Conservation (phyloP, 2,329 filamentous ascomycete genomes). For the Aspergillus ustus region DNA sequence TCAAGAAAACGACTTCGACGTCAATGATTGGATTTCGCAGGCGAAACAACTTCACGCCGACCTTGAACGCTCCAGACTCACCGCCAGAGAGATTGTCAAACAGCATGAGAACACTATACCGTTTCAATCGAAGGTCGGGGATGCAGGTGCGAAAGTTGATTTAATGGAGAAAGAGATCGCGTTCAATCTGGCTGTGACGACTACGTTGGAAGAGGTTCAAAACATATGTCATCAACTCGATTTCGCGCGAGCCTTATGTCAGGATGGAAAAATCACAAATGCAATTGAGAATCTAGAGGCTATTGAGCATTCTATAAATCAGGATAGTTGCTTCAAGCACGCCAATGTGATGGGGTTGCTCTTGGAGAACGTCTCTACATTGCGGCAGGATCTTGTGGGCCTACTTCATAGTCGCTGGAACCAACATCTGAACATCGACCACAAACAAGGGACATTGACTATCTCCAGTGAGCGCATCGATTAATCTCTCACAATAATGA, state of each 20-base stretch:
- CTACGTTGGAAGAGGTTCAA: slow-evolving; percentile 56
- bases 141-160: slow-evolving; percentile 59
- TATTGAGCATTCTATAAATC: slow-evolving; percentile 38
- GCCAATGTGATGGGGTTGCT: slow-evolving; percentile 60
- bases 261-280: slow-evolving; percentile 49
- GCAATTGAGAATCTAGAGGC: slow-evolving; percentile 56
- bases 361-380: slow-evolving; percentile 65
- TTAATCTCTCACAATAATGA: not conserved
- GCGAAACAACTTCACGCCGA: slow-evolving; percentile 84
- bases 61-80: slow-evolving; percentile 76
- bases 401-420: slow-evolving; percentile 74
- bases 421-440: slow-evolving; percentile 66
- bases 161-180: slow-evolving; percentile 63
- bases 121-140: slow-evolving; percentile 67
- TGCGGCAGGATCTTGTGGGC: slow-evolving; percentile 69
- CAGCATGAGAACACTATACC: slow-evolving; percentile 72
- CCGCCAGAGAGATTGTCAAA: slow-evolving; percentile 79
- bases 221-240: slow-evolving; percentile 56
- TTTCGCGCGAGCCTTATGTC: slow-evolving; percentile 50
- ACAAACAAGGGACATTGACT: slow-evolving; percentile 58
- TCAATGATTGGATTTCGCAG: slow-evolving; percentile 84
- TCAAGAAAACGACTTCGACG: slow-evolving; percentile 74
- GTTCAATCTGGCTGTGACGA: slow-evolving; percentile 61
- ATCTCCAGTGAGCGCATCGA: slow-evolving; percentile 58
- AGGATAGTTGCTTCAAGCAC: slow-evolving; percentile 36